Percentiles rank a stretch among this genome's conserved stretches.
Conservation (phyloP, 805 yeast genomes). For the Ogataea corticis region DNA sequence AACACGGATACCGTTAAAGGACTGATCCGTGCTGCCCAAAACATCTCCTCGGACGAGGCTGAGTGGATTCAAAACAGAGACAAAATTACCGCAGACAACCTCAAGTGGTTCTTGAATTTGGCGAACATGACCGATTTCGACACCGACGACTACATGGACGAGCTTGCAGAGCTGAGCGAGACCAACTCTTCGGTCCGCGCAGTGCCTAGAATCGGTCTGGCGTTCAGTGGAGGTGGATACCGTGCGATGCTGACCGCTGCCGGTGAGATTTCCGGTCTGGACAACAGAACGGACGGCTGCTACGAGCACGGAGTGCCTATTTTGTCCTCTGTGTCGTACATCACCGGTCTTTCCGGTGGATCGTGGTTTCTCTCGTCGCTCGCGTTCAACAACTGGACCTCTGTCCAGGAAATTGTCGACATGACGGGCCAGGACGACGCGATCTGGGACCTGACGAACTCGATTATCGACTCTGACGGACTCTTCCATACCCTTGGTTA, state of each 20-base stretch:
- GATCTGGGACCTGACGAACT: conserved; percentile 69
- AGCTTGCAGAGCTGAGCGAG: conserved; percentile 20
- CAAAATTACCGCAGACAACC: conserved; percentile 44
- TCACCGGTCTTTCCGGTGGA: conserved; percentile 83
- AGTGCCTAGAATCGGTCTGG: conserved; percentile 50
- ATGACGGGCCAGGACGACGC: conserved; percentile 38
- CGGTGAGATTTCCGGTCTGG: conserved; percentile 78
- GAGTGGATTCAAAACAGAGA: conserved; percentile 55
- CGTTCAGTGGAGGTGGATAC: conserved; percentile 87
- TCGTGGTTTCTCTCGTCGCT: conserved; percentile 77
- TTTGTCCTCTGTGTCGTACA: conserved; percentile 66
- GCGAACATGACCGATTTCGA: conserved; percentile 51
- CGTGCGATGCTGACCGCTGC: conserved; percentile 88
- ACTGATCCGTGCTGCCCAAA: conserved; percentile 46
- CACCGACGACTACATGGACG: conserved; percentile 41
- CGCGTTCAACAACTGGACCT: conserved; percentile 69
- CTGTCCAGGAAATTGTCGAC: conserved; percentile 59
- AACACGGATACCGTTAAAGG: conserved; percentile 22
- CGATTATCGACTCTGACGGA: conserved; percentile 66
- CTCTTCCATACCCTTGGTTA: conserved; percentile 50
- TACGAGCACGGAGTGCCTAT: conserved; percentile 66
- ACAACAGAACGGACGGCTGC: conserved; percentile 62
- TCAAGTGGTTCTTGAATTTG: conserved; percentile 46
- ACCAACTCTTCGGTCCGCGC: conserved; percentile 37
- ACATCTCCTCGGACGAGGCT: conserved; percentile 46